These are phyloP conservation scores for Colletotrichum tropicicola DNA, from an alignment of 2,329 filamentous ascomycete species.

Conservation along the genomic window DNA sequence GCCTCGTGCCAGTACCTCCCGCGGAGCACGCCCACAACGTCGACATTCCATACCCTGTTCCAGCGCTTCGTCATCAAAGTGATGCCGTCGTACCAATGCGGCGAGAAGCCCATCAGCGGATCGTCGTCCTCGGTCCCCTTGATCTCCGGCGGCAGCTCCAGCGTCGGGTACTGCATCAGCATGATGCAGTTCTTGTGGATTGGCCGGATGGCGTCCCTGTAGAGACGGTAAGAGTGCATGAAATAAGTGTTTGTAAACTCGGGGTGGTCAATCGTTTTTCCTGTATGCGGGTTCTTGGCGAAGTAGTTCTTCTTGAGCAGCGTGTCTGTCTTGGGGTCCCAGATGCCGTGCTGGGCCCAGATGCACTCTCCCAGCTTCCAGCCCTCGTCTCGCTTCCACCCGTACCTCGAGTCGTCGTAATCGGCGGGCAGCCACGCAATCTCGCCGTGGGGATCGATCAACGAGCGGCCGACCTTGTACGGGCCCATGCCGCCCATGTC, in stretches of 20 bases:
- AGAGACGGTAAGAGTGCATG: constrained; percentile 83
- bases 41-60: constrained; percentile 97
- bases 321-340: constrained; percentile 83
- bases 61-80: constrained; percentile 98
- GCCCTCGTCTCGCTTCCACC: constrained; percentile 85
- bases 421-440: constrained; percentile 84
- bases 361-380: constrained; percentile 96
- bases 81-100: constrained; percentile 96
- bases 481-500: constrained; percentile 94
- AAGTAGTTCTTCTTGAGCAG: constrained; percentile 91
- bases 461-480: constrained; percentile 82
- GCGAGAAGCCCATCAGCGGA: constrained; percentile 87
- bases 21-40: constrained; percentile 90
- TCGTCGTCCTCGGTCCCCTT: constrained; percentile 92
- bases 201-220: constrained; percentile 76
- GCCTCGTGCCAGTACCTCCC: constrained; percentile 89
- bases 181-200: constrained; percentile 85
- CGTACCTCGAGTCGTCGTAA: constrained; percentile 88
- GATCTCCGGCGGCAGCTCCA: constrained; percentile 89
- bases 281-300: constrained; percentile 77
- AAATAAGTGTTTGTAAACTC: constrained; percentile 93
- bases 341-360: constrained; percentile 97
- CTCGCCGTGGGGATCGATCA: constrained; percentile 89
- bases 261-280: constrained; percentile 79
- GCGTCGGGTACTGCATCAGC: constrained; percentile 89